Evolutionary conservation across 208 protist genomes (phyloP).

Genomic region (Leishmania amazonensis): DNA sequence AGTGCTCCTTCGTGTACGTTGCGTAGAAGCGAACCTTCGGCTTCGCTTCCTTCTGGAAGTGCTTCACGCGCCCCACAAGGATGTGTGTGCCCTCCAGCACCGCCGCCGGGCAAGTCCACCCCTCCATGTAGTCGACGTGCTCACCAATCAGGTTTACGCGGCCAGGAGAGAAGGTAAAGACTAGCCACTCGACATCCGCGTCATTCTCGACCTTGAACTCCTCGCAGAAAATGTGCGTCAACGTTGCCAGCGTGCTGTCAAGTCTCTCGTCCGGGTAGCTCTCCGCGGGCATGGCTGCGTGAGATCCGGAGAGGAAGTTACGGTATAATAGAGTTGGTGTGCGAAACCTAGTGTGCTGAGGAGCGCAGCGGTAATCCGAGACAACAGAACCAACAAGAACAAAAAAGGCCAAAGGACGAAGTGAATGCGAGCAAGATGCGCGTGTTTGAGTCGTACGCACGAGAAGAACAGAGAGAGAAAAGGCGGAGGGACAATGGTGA

Average conservation of each 20-base stretch:
- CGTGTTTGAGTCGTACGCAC: not conserved
- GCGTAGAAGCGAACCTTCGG: conserved; percentile 66
- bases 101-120: conserved; percentile 77
- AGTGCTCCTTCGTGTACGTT: conserved; percentile 57
- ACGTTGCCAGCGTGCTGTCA: conserved; percentile 40
- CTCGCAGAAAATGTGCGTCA: conserved; percentile 59
- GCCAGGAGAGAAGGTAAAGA: conserved; percentile 84
- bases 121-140: conserved; percentile 91
- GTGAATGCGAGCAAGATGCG: not conserved
- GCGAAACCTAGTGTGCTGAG: not conserved
- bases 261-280: conserved; percentile 57
- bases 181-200: conserved; percentile 69
- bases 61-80: conserved; percentile 68
- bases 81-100: conserved; percentile 65
- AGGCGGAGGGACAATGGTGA: no score
- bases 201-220: conserved; percentile 48
- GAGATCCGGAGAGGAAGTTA: not conserved
- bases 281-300: conserved; percentile 37
- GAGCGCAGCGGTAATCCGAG: not conserved
- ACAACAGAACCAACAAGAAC: not conserved
- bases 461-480: not conserved
- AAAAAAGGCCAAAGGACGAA: not conserved
- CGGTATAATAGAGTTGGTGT: not conserved
- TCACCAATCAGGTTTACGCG: conserved; percentile 93
- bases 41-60: conserved; percentile 34